Base-by-base conservation (phyloP, 108 stramenopile species). In the Cyclostephanos invisitatus region DNA sequence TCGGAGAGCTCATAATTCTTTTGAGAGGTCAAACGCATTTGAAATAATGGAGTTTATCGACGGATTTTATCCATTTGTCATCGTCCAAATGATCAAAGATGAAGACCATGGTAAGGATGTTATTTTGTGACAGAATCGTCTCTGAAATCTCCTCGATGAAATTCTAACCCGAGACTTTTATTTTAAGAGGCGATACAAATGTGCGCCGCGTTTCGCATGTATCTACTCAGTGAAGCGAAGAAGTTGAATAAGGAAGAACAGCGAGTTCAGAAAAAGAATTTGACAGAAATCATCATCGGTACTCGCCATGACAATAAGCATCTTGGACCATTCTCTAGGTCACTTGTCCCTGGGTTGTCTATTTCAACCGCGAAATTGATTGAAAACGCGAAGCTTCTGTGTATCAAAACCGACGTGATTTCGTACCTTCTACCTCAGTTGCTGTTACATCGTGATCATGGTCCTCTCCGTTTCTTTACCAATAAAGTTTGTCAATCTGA, bases 391-490 rank as follows among this genome's bases (percentile, higher is more conserved):
- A 84, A 83, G 60, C 51, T 65, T 10, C 63, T 92, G 5, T 86
- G 86, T 55, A 67, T 82, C 32, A 75, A 84, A 49, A 80, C 69
- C 37, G 66, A 79, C 42, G 65, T 87, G 15, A 78, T 90, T 11
- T 86, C 87, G 27, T 29, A 70, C 14, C 67, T 90, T 22, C 71
- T 93, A 25, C 88, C 89, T 10, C 74, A 77, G 0, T 49, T 90
- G 42, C 78, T 93, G 17, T 62, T 86, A 18, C 67, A 80, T 55
- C 58, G 75, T n/a, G 81, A 72, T 12, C 73, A 77, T 18, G 55
- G 67, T 11, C 81, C 67, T 37, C 75, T 90, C 29, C 70, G 81
- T 10, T 90, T 90, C 55, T 85, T 93, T 56, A 69, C 79, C 6
- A 77, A 67, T 48, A 80, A 49, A 35, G 81, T 88, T 57, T 75